phyloP scores from a whole-genome alignment of 2,329 filamentous ascomycete genomes.

The Arthrobotrys conoides region DNA sequence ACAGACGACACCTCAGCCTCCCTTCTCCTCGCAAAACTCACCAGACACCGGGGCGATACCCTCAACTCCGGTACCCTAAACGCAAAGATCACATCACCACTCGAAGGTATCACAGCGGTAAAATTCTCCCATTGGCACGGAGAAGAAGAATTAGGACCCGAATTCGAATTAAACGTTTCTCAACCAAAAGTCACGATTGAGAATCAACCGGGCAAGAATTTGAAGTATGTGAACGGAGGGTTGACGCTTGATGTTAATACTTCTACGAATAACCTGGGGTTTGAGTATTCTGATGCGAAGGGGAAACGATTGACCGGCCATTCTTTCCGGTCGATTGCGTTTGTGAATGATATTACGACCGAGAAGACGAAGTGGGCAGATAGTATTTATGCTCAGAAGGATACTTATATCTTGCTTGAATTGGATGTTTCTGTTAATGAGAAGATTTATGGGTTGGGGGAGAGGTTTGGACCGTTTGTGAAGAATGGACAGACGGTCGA shows the following conservation, averaged over 20 bases:
- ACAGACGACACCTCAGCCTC: slow-evolving; percentile 32
- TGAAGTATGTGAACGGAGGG: slow-evolving; percentile 66
- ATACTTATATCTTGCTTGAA: slow-evolving; percentile 68
- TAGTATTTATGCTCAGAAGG: slow-evolving; percentile 66
- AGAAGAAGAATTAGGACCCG: slow-evolving; percentile 66
- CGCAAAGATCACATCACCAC: slow-evolving; percentile 59
- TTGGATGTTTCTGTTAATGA: slow-evolving; percentile 72
- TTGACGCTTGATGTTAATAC: slow-evolving; percentile 67
- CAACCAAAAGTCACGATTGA: slow-evolving; percentile 64
- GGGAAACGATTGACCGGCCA: slow-evolving; percentile 67
- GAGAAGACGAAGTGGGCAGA: slow-evolving; percentile 65
- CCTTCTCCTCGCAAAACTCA: slow-evolving; percentile 52
- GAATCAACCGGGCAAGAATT: slow-evolving; percentile 66
- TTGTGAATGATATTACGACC: slow-evolving; percentile 65
- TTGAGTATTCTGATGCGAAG: slow-evolving; percentile 67
- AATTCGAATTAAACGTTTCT: slow-evolving; percentile 68
- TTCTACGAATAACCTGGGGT: slow-evolving; percentile 67
- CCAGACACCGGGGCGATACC: slow-evolving; percentile 61
- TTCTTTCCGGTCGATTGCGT: slow-evolving; percentile 67
- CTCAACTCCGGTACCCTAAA: slow-evolving; percentile 62
- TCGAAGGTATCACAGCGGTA: slow-evolving; percentile 67
- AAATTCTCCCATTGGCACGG: slow-evolving; percentile 68
- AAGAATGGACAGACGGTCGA: slow-evolving; percentile 80
- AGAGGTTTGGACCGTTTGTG: slow-evolving; percentile 82
- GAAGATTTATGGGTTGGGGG: slow-evolving; percentile 80